Conservation (phyloP, 2,329 filamentous ascomycete species). For the Dactylella cylindrospora region DNA sequence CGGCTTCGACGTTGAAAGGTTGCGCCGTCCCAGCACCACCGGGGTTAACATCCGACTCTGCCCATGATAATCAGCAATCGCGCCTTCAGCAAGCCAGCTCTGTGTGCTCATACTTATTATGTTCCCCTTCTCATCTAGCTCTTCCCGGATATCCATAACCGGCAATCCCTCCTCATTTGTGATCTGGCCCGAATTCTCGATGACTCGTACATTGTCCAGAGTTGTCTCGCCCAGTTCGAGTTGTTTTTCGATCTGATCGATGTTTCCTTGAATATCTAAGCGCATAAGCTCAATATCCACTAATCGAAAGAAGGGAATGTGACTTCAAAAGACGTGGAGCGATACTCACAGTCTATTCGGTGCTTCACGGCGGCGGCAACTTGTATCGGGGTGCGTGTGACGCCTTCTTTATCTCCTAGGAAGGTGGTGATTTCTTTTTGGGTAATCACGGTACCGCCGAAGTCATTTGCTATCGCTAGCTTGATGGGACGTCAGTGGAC, state of each 20-base stretch:
- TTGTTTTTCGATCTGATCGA: constrained; percentile 71
- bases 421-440: constrained; percentile 62
- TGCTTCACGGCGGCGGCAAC: constrained; percentile 69
- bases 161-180: constrained; percentile 71
- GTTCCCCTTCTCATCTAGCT: constrained; percentile 87
- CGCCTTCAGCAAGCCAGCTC: background rate
- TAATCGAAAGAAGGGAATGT: background rate
- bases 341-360: constrained; percentile 68
- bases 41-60: constrained; percentile 30
- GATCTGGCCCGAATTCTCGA: constrained; percentile 60
- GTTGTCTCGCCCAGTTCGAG: constrained; percentile 69
- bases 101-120: constrained; percentile 58
- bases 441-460: constrained; percentile 66
- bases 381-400: constrained; percentile 61
- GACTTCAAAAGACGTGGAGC: background rate
- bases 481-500: constrained; percentile 42
- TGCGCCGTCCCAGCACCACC: constrained; percentile 13
- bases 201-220: constrained; percentile 64
- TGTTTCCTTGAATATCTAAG: constrained; percentile 73
- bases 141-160: constrained; percentile 86
- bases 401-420: constrained; percentile 55
- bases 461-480: constrained; percentile 59
- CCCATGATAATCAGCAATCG: background rate
- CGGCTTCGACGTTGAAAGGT: constrained; percentile 36
- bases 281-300: constrained; percentile 29